A percentile compares a stretch with the other conserved stretches of the same genome.
Conservation (phyloP, 768 basidiomycete genomes). For the Mycena albidolilacea region DNA sequence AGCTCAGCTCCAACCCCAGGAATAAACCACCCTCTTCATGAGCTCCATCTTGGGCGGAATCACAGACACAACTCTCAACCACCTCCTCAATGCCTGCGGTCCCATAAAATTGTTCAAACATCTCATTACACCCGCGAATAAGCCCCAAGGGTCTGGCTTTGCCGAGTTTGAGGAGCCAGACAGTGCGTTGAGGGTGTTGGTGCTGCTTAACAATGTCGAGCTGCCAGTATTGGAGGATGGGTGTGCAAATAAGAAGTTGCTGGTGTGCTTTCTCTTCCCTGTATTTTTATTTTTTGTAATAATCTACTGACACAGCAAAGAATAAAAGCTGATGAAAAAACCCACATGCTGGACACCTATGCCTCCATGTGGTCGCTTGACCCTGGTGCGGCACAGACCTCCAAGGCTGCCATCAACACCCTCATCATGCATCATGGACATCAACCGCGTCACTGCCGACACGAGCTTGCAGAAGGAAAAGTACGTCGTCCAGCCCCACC, state of each 20-base stretch:
- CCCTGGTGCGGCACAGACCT: constrained; percentile 58
- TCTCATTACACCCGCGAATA: constrained; percentile 91
- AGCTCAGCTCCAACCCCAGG: constrained; percentile 68
- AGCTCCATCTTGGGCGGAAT: constrained; percentile 96
- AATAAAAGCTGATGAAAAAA: constrained; percentile 98
- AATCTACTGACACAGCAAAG: constrained; percentile 40
- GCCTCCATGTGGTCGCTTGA: constrained; percentile 49
- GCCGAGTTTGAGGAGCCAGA: constrained; percentile 96
- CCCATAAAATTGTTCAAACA: constrained; percentile 92
- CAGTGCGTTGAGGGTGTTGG: constrained; percentile 81
- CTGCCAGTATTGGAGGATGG: constrained; percentile 64
- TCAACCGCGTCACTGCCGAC: constrained; percentile 83
- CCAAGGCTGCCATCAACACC: constrained; percentile 74
- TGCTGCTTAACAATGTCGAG: constrained; percentile 66
- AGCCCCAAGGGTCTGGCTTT: constrained; percentile 97
- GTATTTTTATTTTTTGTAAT: constrained; percentile 57
- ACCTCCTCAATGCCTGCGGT: constrained; percentile 87
- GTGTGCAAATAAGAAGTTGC: constrained; percentile 63
- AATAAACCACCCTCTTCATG: constrained; percentile 86
- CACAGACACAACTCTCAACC: constrained; percentile 84
- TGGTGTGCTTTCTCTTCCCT: constrained; percentile 76
- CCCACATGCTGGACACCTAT: constrained; percentile 88
- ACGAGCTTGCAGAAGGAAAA: constrained; percentile 85
- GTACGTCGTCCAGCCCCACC: constrained; percentile 94
- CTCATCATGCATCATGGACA: constrained; percentile 80